These are phyloP conservation scores for Fusarium tricinctum DNA, from an alignment of 2,329 filamentous ascomycete genomes.

Conservation along the genomic window DNA sequence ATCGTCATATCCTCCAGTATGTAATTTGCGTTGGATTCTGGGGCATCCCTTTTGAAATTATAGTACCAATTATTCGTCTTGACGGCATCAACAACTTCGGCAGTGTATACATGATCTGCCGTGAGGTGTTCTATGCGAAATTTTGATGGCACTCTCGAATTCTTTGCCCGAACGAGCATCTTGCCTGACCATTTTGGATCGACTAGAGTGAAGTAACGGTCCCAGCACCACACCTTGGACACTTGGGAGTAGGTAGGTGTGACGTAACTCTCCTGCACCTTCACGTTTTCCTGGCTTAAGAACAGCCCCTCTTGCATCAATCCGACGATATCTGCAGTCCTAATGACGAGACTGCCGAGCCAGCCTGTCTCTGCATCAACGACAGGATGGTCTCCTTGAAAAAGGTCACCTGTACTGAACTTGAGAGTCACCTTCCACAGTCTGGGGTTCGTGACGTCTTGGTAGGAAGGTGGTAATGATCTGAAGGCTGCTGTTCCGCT, in stretches of 20 bases:
- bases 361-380: neutral
- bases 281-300: neutral
- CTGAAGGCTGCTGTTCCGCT: neutral
- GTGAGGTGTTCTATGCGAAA: conserved; percentile 1
- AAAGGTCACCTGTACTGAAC: neutral
- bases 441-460: neutral
- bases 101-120: accelerated
- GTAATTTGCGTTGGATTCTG: neutral
- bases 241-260: accelerated
- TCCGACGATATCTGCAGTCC: neutral
- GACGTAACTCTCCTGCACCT: neutral
- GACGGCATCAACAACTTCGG: accelerated
- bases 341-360: neutral
- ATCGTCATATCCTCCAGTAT: neutral
- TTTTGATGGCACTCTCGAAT: accelerated
- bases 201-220: neutral
- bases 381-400: neutral
- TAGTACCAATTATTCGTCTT: neutral
- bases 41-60: neutral
- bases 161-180: neutral
- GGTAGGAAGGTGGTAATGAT: neutral
- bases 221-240: accelerated
- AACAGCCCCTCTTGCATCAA: conserved; percentile 1
- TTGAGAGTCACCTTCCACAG: neutral
- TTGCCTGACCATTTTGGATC: neutral